A percentile compares a stretch with the other conserved stretches of the same genome.
Conservation (phyloP, 805 yeast species). For the Priceomyces castillae region DNA sequence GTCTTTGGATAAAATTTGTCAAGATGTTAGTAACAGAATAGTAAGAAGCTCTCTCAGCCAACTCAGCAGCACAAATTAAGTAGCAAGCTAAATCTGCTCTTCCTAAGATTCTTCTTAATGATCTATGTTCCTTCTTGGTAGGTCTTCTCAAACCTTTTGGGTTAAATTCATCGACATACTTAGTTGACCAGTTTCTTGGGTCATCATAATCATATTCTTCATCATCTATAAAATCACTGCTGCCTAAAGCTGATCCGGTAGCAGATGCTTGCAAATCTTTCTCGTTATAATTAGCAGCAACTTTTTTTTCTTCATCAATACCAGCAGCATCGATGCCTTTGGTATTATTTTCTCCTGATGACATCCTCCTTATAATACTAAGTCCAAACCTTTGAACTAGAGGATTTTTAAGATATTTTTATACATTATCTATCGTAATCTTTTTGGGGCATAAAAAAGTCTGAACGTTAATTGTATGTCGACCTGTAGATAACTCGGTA, state of each 20-base stretch:
- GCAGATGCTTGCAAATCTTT: not conserved
- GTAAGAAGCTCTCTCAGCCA: conserved; percentile 56
- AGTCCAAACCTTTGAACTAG: no score
- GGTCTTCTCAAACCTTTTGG: conserved; percentile 39
- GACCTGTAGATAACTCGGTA: no score
- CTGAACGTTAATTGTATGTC: no score
- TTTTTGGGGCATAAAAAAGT: no score
- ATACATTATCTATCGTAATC: no score
- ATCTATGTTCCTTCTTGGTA: conserved; percentile 22
- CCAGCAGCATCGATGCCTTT: no score
- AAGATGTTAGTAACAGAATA: conserved; percentile 46
- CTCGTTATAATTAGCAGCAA: not conserved
- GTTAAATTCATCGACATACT: conserved; percentile 31
- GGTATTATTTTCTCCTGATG: no score
- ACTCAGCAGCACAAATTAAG: conserved; percentile 49
- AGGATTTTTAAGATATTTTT: no score
- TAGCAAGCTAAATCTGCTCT: conserved; percentile 48
- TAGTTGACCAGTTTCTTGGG: conserved; percentile 19
- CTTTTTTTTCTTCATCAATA: no score
- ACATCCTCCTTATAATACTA: no score
- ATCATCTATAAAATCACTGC: not conserved
- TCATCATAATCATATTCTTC: conserved; percentile 19
- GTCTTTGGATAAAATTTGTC: conserved; percentile 50
- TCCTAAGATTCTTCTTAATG: conserved; percentile 41
- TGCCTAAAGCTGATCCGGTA: not conserved